phyloP scores from a whole-genome alignment of 75 land plant genomes.

The Picea sitchensis region DNA sequence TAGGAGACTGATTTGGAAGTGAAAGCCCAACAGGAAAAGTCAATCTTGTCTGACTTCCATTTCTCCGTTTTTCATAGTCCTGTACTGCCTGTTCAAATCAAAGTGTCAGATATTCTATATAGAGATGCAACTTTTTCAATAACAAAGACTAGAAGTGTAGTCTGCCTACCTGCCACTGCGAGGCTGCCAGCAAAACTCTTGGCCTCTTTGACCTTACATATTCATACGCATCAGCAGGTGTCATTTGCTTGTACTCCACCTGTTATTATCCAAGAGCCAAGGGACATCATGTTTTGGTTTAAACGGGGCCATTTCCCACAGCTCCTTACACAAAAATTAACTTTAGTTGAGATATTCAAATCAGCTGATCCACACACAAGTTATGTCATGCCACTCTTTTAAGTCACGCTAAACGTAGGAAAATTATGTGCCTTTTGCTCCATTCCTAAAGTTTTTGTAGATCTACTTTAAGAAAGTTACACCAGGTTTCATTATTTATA shows the following conservation, averaged over 20 bases:
- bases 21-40: conserved; percentile 1
- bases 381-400: not conserved
- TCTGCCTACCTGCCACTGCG: conserved; percentile 83
- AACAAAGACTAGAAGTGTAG: too few species aligned
- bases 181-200: conserved; percentile 76
- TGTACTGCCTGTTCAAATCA: conserved; percentile 65
- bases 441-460: too few species aligned
- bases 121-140: not conserved
- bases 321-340: too few species aligned
- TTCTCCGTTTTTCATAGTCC: conserved; percentile 42
- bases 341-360: too few species aligned
- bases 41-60: conserved; percentile 3
- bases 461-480: too few species aligned
- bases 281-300: not conserved
- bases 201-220: conserved; percentile 79
- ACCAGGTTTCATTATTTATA: not conserved
- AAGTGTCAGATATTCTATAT: not conserved
- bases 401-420: too few species aligned
- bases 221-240: conserved; percentile 66
- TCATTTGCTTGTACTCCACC: conserved; percentile 82
- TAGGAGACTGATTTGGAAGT: conserved; percentile 4
- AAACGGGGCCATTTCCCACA: too few species aligned
- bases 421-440: too few species aligned
- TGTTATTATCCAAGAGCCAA: conserved; percentile 17
- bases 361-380: too few species aligned